Percentiles rank a stretch among this genome's conserved stretches.
Conservation (phyloP, 2,329 filamentous ascomycete species). For the Neonectria sp. region DNA sequence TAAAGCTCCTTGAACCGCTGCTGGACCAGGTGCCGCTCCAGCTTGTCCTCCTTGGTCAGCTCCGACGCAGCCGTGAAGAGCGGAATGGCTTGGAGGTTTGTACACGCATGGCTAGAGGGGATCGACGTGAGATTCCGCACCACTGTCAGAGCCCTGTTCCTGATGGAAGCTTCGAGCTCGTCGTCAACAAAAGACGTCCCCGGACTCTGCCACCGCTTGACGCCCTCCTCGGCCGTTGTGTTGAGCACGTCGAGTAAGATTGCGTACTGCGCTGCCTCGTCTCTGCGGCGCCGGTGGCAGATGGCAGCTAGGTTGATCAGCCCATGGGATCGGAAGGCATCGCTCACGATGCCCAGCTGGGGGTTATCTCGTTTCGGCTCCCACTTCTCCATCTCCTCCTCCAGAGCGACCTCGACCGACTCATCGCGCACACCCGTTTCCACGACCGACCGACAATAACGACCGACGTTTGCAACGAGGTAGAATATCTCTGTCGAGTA, state of each 20-base stretch:
- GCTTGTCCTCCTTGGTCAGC: background rate
- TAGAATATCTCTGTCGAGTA: conserved; percentile 19
- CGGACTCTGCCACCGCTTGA: no score
- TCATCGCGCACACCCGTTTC: background rate
- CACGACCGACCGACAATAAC: conserved; percentile 15
- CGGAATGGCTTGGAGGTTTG: conserved; percentile 9
- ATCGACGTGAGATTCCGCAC: background rate
- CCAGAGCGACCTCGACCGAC: background rate
- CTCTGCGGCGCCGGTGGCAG: background rate
- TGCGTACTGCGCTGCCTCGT: background rate
- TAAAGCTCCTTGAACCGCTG: conserved; percentile 11
- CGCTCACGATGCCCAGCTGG: background rate
- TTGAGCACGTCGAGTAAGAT: no score
- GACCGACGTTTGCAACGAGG: conserved; percentile 15
- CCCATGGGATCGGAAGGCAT: conserved; percentile 1
- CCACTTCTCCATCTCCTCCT: background rate
- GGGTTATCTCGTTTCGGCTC: background rate
- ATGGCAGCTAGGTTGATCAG: conserved; percentile 8
- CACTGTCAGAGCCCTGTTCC: background rate
- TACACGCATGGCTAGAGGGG: conserved; percentile 1
- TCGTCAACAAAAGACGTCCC: no score
- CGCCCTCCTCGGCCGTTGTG: no score
- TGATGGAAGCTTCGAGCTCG: background rate
- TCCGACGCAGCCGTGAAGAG: conserved; percentile 11
- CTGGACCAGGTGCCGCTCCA: background rate